Evolutionary conservation across 768 basidiomycete genomes (phyloP).

Genomic region (Lactarius pseudohatsudake): DNA sequence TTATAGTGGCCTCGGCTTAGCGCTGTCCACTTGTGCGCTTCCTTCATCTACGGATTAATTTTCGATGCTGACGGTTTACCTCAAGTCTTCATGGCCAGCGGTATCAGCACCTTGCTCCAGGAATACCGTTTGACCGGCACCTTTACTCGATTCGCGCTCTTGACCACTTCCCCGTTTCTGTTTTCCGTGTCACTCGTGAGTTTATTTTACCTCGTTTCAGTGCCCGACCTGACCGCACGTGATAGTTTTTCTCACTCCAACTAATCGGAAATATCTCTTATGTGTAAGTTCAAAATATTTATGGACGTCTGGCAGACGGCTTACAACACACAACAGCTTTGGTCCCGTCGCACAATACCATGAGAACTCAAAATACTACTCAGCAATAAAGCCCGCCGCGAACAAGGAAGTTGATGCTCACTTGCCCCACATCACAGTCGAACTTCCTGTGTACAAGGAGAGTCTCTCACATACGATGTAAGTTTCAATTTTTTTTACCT

Average conservation of each 20-base stretch:
- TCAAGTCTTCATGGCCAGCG: conserved; percentile 68
- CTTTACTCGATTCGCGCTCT: conserved; percentile 62
- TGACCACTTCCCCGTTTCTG: conserved; percentile 66
- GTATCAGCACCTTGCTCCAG: conserved; percentile 54
- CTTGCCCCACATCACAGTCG: conserved; percentile 74
- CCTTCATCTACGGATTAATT: background rate
- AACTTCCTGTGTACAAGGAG: conserved; percentile 90
- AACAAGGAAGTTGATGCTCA: conserved; percentile 62
- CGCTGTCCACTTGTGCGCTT: conserved; percentile 58
- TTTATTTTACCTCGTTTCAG: background rate
- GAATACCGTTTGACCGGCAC: conserved; percentile 69
- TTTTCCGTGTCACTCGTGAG: conserved; percentile 74
- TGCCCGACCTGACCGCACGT: background rate
- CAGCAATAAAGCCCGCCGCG: conserved; percentile 58
- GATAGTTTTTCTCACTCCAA: conserved; percentile 75
- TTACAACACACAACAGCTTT: conserved; percentile 42
- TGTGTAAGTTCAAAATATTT: conserved; percentile 45
- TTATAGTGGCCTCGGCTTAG: conserved; percentile 70
- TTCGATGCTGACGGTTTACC: background rate
- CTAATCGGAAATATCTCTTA: conserved; percentile 63
- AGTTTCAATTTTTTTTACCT: conserved; percentile 35
- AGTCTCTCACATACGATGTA: conserved; percentile 80
- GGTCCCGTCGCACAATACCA: conserved; percentile 86
- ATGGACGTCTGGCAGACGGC: background rate
- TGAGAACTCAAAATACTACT: conserved; percentile 83